phyloP scores from a whole-genome alignment of 768 basidiomycete genomes.

The Boletus tomentosulus region DNA sequence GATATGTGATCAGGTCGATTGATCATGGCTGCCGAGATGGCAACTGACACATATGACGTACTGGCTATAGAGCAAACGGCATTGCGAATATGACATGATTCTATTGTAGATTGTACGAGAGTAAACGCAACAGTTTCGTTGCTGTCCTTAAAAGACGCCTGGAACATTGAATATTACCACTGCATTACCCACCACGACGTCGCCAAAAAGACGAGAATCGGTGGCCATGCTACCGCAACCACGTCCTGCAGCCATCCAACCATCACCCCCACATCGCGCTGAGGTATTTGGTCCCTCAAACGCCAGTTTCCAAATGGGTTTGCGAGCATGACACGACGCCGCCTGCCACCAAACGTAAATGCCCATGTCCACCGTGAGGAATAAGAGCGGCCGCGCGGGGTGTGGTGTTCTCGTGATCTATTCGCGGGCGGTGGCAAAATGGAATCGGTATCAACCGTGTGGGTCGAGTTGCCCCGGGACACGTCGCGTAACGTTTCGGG shows the following conservation, averaged over 20 bases:
- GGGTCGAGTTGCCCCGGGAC: conserved; percentile 2
- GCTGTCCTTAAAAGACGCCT: neutral
- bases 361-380: conserved; percentile 21
- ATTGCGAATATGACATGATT: neutral
- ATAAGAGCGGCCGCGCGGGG: conserved; percentile 14
- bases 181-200: conserved; percentile 34
- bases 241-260: conserved; percentile 31
- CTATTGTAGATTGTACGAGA: neutral
- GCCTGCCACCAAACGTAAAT: conserved; percentile 22
- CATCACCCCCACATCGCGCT: conserved; percentile 23
- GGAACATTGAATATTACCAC: conserved; percentile 9
- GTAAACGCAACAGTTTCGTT: too few relatives aligned
- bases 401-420: conserved; percentile 6
- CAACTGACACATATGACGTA: neutral
- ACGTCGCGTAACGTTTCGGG: conserved; percentile 11
- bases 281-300: conserved; percentile 8
- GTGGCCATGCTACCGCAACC: conserved; percentile 35
- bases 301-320: conserved; percentile 13
- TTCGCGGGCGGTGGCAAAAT: conserved; percentile 18
- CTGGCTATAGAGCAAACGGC: neutral
- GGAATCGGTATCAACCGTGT: conserved; percentile 4
- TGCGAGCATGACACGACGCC: conserved; percentile 22
- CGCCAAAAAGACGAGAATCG: conserved; percentile 29
- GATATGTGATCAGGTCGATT: neutral
- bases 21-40: neutral